A percentile compares a stretch with the other conserved stretches of the same genome.
Evolutionary conservation across 768 basidiomycete genomes (phyloP).

Genomic region (Aureoboletus auriporus): DNA sequence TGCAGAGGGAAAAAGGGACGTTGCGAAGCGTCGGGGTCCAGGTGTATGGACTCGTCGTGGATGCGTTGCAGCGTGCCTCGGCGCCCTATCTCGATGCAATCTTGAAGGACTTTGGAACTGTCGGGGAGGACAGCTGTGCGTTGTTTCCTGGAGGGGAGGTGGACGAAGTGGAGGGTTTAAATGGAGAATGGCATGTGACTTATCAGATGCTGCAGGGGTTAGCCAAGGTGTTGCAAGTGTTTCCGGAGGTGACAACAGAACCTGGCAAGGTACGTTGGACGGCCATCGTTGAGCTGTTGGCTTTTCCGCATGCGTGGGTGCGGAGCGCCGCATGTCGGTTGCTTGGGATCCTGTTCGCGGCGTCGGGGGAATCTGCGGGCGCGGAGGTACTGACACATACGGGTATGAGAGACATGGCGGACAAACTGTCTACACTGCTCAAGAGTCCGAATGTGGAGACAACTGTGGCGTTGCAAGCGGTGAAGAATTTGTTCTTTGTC

Average conservation of each 20-base stretch:
- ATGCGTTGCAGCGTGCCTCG: conserved; percentile 51
- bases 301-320: conserved; percentile 95
- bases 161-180: conserved; percentile 47
- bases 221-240: conserved; percentile 56
- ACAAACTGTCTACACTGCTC: conserved; percentile 71
- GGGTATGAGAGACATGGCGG: conserved; percentile 66
- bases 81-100: conserved; percentile 44
- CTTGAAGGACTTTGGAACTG: conserved; percentile 50
- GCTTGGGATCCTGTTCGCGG: conserved; percentile 64
- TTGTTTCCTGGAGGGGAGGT: conserved; percentile 25
- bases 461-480: conserved; percentile 71
- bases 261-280: conserved; percentile 58
- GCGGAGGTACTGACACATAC: conserved; percentile 46
- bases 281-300: conserved; percentile 57
- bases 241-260: conserved; percentile 45
- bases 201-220: conserved; percentile 75
- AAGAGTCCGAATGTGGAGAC: conserved; percentile 78
- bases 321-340: conserved; percentile 76
- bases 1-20: conserved; percentile 52
- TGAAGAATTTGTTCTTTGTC: conserved; percentile 92
- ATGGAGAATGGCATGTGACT: conserved; percentile 74
- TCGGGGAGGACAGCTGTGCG: conserved; percentile 11
- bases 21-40: conserved; percentile 75
- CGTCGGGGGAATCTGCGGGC: conserved; percentile 33
- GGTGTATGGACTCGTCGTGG: conserved; percentile 78